Evolutionary conservation across 495 filamentous ascomycete genomes (phyloP), one percentile per base, ranked within the genome.

Genomic region (Aspergillus saccharolyticus): DNA sequence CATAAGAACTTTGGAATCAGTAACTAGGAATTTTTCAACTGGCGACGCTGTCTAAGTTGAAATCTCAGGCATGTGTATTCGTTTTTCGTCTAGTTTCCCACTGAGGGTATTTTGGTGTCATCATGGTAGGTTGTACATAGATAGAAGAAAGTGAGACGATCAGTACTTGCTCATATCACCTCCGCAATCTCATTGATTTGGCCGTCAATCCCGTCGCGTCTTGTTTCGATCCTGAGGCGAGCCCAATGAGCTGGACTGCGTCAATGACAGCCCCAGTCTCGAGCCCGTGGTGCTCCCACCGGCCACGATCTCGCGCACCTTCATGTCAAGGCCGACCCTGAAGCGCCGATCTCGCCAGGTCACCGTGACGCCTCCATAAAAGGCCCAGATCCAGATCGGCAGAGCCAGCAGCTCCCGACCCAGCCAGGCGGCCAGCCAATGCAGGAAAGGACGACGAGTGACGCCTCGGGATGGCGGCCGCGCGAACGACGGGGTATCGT

Each of bases 331-430:
- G 4, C 88, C 82, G 14, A 99, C 91, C 67, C 83, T 81, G 69
- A 97, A 97, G 21, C 76, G 80, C 61, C 83, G 83, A 0, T 91
- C 91, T 33, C 94, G 79, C 95, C 95, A 97, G 55, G 83, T 81
- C 12, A 97, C 90, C 24, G 84, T 91, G 30, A 84, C 83, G 4
- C 89, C 95, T 53, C 91, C 87, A 61, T 85, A 85, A 19, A 96
- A 85, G 15, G 93, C 91, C 83, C 85, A 87, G 3, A 75, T 49
- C 94, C 94, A 97, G 50, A 99, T 89, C 5, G 90, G 90, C 24
- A 93, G 75, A 0, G 95, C 92, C 8, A 96, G 73, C 0, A 80
- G 42, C 67, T 99, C 94, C 19, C 94, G 78, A 0, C 89, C 92
- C 0, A 96, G 61, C 95, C 95, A 99, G 1, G 90, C 88, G 1